Evolutionary conservation across 2,329 filamentous ascomycete species (phyloP).

Genomic region (Pseudopithomyces chartarum): DNA sequence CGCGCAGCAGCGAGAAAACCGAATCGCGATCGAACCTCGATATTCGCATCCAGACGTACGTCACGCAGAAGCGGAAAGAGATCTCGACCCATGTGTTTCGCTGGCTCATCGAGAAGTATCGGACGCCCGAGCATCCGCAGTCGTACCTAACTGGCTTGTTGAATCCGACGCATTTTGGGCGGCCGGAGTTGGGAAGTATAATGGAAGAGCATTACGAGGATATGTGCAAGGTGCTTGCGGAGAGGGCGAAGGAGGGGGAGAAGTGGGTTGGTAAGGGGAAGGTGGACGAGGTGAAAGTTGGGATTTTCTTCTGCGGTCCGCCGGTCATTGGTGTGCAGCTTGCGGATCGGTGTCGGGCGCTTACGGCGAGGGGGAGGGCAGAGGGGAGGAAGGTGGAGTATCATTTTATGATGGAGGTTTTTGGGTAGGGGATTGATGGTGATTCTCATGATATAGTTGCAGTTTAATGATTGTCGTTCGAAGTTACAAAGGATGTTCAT

Average conservation of each 20-base stretch:
- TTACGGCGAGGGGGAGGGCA: conserved; percentile 57
- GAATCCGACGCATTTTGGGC: conserved; percentile 59
- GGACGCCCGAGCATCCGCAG: conserved; percentile 57
- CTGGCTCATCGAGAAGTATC: conserved; percentile 62
- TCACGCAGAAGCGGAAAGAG: conserved; percentile 60
- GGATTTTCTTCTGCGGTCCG: conserved; percentile 62
- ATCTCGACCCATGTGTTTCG: conserved; percentile 62
- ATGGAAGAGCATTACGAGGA: conserved; percentile 61
- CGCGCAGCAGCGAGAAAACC: conserved; percentile 41
- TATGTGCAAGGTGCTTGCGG: conserved; percentile 47
- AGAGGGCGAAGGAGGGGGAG: conserved; percentile 29
- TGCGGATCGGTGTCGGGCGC: conserved; percentile 58
- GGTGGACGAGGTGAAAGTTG: conserved; percentile 52
- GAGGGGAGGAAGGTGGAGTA: conserved; percentile 61
- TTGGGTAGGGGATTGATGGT: conserved; percentile 45
- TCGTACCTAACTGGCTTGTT: conserved; percentile 60
- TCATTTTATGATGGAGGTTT: conserved; percentile 64
- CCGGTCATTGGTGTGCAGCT: conserved; percentile 61
- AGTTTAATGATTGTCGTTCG: background rate
- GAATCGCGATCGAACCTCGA: conserved; percentile 48
- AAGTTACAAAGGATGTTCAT: too few species aligned
- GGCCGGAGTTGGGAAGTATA: conserved; percentile 60
- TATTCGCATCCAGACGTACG: conserved; percentile 61
- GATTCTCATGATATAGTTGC: background rate
- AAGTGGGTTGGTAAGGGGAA: conserved; percentile 16